Percentiles rank a stretch among this genome's conserved stretches.
phyloP scores from a whole-genome alignment of 2,329 filamentous ascomycete species.

The Cyphellophora europaea region DNA sequence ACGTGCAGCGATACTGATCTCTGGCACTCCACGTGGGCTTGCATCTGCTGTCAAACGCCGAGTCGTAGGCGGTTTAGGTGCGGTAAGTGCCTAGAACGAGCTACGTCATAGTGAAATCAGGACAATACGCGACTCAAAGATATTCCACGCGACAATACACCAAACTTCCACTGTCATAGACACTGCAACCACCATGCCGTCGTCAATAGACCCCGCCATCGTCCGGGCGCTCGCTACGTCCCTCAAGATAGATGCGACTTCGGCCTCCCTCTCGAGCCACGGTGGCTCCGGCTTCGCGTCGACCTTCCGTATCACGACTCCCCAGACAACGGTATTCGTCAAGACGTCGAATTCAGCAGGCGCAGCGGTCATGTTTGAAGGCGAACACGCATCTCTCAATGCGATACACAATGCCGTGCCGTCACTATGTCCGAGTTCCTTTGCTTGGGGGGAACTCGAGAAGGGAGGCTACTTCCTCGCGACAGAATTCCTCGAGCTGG shows the following conservation, averaged over 20 bases:
- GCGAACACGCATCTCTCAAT: conserved; percentile 76
- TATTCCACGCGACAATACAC: no score
- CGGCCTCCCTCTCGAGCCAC: conserved; percentile 26
- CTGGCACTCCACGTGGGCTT: no score
- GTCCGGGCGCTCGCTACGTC: conserved; percentile 27
- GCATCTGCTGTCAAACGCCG: no score
- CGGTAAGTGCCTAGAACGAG: no score
- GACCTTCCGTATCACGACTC: conserved; percentile 30
- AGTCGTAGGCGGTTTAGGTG: no score
- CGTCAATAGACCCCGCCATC: conserved; percentile 22
- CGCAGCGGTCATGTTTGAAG: conserved; percentile 38
- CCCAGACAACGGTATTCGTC: conserved; percentile 28
- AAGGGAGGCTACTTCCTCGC: conserved; percentile 47
- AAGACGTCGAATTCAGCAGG: conserved; percentile 26
- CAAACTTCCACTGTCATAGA: no score
- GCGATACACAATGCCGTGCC: conserved; percentile 66
- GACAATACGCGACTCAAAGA: no score
- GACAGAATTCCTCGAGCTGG: conserved; percentile 72
- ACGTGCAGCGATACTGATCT: no score
- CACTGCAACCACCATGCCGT: no score
- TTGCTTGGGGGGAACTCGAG: conserved; percentile 58
- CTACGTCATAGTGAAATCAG: no score
- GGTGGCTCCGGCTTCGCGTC: conserved; percentile 34
- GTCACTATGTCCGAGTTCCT: conserved; percentile 63
- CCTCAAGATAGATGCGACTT: conserved; percentile 21